Evolutionary conservation across 495 filamentous ascomycete species (phyloP).

Genomic region (Aspergillus taichungensis): DNA sequence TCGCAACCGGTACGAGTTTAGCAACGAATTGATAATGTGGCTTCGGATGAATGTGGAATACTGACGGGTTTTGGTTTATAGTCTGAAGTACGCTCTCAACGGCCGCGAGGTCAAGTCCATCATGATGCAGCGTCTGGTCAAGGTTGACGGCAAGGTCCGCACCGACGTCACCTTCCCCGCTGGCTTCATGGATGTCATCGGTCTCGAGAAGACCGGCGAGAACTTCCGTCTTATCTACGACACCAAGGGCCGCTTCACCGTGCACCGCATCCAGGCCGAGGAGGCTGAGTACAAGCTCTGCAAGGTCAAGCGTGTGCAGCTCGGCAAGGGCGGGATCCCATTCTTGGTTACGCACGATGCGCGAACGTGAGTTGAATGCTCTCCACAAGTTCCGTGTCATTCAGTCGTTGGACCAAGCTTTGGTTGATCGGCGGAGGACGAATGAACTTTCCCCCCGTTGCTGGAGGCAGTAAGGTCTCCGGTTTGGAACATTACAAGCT

Average conservation of each 20-base stretch:
- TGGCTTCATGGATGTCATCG: constrained; percentile 99
- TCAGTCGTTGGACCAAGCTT: constrained; percentile 99
- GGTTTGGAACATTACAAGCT: constrained; percentile 26
- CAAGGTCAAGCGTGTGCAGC: constrained; percentile 98
- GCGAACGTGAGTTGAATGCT: constrained; percentile 85
- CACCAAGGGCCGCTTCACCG: constrained; percentile 99
- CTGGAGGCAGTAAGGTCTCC: constrained; percentile 28
- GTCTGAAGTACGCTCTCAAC: constrained; percentile 99
- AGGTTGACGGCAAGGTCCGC: constrained; percentile 99
- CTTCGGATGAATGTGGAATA: too few species aligned
- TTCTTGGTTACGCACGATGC: constrained; percentile 99
- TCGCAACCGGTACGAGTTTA: constrained; percentile 75
- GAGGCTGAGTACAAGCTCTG: constrained; percentile 99
- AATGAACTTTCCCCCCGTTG: constrained; percentile 12
- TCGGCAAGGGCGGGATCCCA: constrained; percentile 98
- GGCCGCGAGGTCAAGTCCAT: constrained; percentile 94
- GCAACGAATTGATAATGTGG: too few species aligned
- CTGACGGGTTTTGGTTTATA: constrained; percentile 23
- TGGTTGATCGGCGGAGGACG: constrained; percentile 61
- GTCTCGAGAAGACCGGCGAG: constrained; percentile 98
- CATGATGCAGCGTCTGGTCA: constrained; percentile 98
- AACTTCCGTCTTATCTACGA: constrained; percentile 99
- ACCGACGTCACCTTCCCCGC: constrained; percentile 96
- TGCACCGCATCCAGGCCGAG: constrained; percentile 95
- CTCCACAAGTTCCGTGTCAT: constrained; percentile 70